Evolutionary conservation across 352 stramenopile species (phyloP).

Genomic region (Pythium guiyangense): DNA sequence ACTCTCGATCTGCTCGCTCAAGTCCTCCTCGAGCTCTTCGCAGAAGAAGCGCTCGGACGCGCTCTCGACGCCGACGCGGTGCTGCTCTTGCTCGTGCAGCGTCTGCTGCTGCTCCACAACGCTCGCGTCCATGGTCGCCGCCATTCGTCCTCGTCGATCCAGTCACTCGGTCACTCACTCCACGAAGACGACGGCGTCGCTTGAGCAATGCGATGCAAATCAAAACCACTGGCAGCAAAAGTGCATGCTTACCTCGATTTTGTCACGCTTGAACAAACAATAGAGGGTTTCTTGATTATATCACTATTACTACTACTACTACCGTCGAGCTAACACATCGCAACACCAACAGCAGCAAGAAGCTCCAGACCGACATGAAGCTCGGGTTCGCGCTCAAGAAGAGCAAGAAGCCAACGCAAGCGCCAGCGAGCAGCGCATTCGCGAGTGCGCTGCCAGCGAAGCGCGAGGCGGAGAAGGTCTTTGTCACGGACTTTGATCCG

Average conservation of each 20-base stretch:
- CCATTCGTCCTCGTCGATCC: background rate
- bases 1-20: constrained; percentile 30
- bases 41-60: constrained; percentile 59
- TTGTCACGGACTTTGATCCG: constrained; percentile 73
- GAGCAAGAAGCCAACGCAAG: constrained; percentile 27
- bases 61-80: background rate
- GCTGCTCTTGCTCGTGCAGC: too few species aligned
- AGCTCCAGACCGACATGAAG: constrained; percentile 24
- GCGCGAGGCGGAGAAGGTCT: constrained; percentile 37
- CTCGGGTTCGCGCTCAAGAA: constrained; percentile 77
- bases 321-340: too few species aligned
- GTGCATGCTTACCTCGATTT: background rate
- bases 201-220: background rate
- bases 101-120: background rate
- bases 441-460: constrained; percentile 7
- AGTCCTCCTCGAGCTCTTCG: constrained; percentile 73
- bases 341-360: too few species aligned
- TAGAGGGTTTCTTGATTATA: too few species aligned
- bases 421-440: constrained; percentile 19
- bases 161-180: background rate
- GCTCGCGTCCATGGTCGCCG: constrained; percentile 7
- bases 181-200: background rate
- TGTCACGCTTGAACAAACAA: too few species aligned
- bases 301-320: too few species aligned
- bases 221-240: background rate